Evolutionary conservation across 2,329 filamentous ascomycete genomes (phyloP).

Genomic region (Talaromyces atroroseus): DNA sequence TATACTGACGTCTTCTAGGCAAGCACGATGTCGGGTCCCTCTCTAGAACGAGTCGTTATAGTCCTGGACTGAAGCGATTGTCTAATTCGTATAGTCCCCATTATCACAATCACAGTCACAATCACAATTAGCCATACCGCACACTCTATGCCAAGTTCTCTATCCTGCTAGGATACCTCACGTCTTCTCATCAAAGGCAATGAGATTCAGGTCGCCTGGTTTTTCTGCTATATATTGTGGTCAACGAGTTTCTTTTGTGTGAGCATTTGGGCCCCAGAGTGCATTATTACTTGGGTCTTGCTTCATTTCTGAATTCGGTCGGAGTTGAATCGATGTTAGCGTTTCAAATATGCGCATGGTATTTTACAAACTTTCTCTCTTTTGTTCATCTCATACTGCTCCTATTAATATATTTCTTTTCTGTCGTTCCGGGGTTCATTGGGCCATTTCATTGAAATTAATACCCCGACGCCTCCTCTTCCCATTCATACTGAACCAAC

Average conservation of each 20-base stretch:
- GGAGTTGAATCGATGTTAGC: constrained; percentile 9
- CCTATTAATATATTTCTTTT: constrained; percentile 6
- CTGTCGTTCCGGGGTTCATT: neutral
- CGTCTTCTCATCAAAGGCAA: constrained; percentile 13
- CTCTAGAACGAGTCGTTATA: constrained; percentile 37
- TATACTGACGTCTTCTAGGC: constrained; percentile 40
- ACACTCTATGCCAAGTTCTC: neutral
- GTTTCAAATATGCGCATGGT: constrained; percentile 7
- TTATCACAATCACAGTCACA: constrained; percentile 6
- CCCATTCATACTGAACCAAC: neutral
- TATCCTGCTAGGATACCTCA: neutral
- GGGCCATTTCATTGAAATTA: neutral
- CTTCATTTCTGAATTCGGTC: constrained; percentile 8
- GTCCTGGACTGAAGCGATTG: constrained; percentile 33
- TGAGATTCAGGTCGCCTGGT: constrained; percentile 7
- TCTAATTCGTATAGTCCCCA: constrained; percentile 26
- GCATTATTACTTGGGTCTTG: constrained; percentile 4
- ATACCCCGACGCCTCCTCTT: neutral
- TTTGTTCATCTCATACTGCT: constrained; percentile 5
- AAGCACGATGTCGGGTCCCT: constrained; percentile 63
- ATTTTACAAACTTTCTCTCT: constrained; percentile 9
- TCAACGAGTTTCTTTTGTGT: constrained; percentile 22
- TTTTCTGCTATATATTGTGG: constrained; percentile 12
- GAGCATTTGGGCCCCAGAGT: constrained; percentile 5
- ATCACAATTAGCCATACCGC: constrained; percentile 2